Evolutionary conservation across 306 rosid genomes (phyloP).

Genomic region (Fagus crenata): DNA sequence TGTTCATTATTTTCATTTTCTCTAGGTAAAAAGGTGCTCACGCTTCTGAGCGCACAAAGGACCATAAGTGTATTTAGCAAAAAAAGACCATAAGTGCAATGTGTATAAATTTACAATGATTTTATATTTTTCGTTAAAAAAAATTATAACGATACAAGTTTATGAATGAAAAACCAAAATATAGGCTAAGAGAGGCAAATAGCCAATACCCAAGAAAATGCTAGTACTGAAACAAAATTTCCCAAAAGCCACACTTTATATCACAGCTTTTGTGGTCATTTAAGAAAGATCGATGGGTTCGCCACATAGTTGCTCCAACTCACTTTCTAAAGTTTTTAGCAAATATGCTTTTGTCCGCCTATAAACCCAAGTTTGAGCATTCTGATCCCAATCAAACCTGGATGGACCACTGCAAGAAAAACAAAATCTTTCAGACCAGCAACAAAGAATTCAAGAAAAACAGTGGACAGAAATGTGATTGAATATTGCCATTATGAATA

Average conservation of each 20-base stretch:
- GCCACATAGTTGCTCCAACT: constrained; percentile 72
- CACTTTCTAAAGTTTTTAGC: constrained; percentile 52
- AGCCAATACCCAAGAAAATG: neutral
- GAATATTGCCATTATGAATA: neutral
- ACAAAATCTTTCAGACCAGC: constrained; percentile 4
- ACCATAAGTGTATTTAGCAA: neutral
- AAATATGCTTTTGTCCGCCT: constrained; percentile 69
- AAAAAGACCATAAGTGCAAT: neutral
- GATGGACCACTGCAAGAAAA: constrained; percentile 74
- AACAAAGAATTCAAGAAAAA: neutral
- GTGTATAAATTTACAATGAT: neutral
- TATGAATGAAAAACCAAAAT: neutral
- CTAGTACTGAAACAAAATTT: neutral
- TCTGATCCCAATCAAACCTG: constrained; percentile 85
- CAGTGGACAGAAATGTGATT: neutral
- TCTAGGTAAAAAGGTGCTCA: neutral
- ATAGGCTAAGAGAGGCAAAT: neutral
- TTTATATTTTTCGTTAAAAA: neutral
- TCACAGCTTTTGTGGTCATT: constrained; percentile 16
- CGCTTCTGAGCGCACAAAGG: neutral
- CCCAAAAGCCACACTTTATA: neutral
- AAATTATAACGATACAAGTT: neutral
- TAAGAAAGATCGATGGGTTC: constrained; percentile 61
- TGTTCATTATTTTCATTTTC: neutral
- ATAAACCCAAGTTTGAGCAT: constrained; percentile 69